Evolutionary conservation across 73 alveolate genomes (phyloP), one percentile per base, ranked within the genome.

Genomic region (Tetrahymena elliotti): DNA sequence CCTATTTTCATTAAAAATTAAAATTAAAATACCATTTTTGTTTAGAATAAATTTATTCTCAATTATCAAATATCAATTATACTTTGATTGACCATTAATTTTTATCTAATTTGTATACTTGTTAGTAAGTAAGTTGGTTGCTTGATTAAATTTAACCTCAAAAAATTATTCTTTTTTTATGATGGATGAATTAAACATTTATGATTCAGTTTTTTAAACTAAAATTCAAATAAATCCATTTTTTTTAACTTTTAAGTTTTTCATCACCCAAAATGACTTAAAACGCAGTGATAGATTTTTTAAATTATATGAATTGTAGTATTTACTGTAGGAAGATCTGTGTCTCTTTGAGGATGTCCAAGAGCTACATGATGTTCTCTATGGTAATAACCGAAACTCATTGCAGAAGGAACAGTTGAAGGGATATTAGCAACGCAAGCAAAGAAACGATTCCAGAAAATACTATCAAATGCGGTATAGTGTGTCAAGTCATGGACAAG

Each of bases 281-380:
- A 68, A 68, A 68, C 2, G 33, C 37, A 68, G 16, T 0, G 33
- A 68, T 18, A 27, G n/a, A 68, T 68, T 10, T 68, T 31, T 68
- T 27, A 68, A 68, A 68, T 18, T 22, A 3, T 0, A 27, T 68
- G 10, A 68, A 18, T 4, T 4, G 6, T 22, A n/a, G 3, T 47
- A 27, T 8, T 68, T 68, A 68, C 94, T 4, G 98, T 94, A 15
- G 98, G 98, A 18, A 97, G 96, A 95, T 97, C 98, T 1, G 98
- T 96, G 93, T 97, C 98, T 52, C 95, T 94, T 37, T 83, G 18
- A 40, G 97, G 97, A 8, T 84, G 52, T 83, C 93, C 93, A 93
- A 94, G 83, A 35, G 47, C 93, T 24, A 88, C 93, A 33, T 94
- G 96, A 52, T 94, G 96, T 52, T 94, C 96, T 20, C 95, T 34